Conservation (phyloP, 805 yeast species). For the Zygosaccharomyces rouxii region DNA sequence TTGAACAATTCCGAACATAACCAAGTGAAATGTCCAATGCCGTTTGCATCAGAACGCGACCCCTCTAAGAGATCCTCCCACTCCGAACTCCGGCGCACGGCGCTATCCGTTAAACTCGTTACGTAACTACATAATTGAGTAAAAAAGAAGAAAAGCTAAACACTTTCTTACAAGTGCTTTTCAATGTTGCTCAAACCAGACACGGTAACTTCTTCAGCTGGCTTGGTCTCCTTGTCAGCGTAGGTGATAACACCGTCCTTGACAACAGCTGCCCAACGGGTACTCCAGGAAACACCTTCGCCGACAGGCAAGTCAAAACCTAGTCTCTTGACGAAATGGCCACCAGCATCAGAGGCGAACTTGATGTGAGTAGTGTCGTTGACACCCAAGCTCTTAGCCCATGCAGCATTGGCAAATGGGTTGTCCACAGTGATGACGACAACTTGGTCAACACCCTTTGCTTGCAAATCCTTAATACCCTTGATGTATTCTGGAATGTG, state of each 20-base stretch:
- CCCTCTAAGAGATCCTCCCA: not conserved
- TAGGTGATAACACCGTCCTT: slow-evolving; percentile 52
- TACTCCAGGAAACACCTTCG: slow-evolving; percentile 53
- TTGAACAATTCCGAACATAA: no score
- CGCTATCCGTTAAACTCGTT: not conserved
- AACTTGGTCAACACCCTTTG: slow-evolving; percentile 59
- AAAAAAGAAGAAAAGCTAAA: not conserved
- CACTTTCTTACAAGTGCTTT: slow-evolving; percentile 25
- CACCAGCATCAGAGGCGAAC: slow-evolving; percentile 66
- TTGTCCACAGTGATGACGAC: slow-evolving; percentile 65
- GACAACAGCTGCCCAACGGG: slow-evolving; percentile 69
- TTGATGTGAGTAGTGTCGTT: slow-evolving; percentile 38
- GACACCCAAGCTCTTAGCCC: slow-evolving; percentile 47
- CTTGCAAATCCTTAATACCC: slow-evolving; percentile 45
- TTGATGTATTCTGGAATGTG: slow-evolving; percentile 67
- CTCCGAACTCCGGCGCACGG: slow-evolving; percentile 1
- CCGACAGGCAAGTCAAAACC: slow-evolving; percentile 57
- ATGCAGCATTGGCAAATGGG: slow-evolving; percentile 66
- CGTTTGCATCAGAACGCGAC: no score
- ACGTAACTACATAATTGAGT: not conserved
- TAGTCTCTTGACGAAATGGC: slow-evolving; percentile 51
- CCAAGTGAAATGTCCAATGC: no score
- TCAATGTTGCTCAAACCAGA: slow-evolving; percentile 36
- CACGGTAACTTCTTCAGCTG: slow-evolving; percentile 37
- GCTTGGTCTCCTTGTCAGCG: slow-evolving; percentile 38